Evolutionary conservation across 176 grass and related monocot species (phyloP), one percentile per base, ranked within the genome.

Genomic region (Pharus latifolius): DNA sequence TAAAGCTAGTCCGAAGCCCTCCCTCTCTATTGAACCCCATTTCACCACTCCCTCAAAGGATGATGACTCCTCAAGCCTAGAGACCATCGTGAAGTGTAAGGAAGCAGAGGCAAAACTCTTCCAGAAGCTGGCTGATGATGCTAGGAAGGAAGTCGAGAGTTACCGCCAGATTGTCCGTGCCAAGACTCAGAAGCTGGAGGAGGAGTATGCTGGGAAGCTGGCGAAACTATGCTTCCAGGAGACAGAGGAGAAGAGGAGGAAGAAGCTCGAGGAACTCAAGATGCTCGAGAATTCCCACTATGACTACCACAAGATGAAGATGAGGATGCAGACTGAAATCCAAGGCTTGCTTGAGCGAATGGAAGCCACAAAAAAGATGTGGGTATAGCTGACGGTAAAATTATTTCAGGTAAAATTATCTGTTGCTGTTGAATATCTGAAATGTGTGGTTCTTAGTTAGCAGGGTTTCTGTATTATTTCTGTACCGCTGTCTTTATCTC

Each of bases 21-120:
- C n/a, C 13, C 81, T 81, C 53, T 67, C 90, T 18, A 48, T 88
- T 12, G 87, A 91, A 52, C 68, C 75, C 47, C 86, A 82, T 83
- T 88, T 88, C 75, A 82, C 70, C 56, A 80, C 63, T 38, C 17
- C 81, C 23, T 77, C 83, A 7, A 98, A 91, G 75, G 94, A 94
- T 0, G 96, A 91, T 11, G 87, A 93, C 22, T 82, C 79, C 38
- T 86, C 88, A 42, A 99, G 87, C 76, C 69, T 99, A 2, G 96
- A 99, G 60, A 99, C 96, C n/a, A 88, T 99, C 18, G 96, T 99
- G 31, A 99, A 99, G 73, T 99, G 83, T 87, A 99, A 99, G 76
- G 96, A 99, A 77, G 96, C 87, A 9, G 96, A 99, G 61, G 84
- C 96, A n/a, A 94, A 94, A 55, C 90, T 99, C 19, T 99, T 91